phyloP scores from a whole-genome alignment of 169 alveolate species.

The Plasmodium yoelii region DNA sequence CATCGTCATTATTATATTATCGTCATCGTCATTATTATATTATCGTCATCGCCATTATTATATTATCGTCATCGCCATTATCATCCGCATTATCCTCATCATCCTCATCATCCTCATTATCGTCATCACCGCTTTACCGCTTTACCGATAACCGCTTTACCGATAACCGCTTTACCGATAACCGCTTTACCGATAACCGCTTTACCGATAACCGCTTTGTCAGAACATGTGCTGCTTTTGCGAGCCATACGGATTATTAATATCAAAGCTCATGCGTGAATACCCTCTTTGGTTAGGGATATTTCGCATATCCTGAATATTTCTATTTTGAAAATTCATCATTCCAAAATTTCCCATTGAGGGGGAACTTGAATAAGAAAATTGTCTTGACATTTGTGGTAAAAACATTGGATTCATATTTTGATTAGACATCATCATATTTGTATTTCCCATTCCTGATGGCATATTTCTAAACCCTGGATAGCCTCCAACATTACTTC shows the following conservation, averaged over 20 bases:
- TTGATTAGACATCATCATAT: not conserved
- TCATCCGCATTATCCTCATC: too few species aligned
- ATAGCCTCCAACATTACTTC: not conserved
- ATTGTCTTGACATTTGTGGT: constrained; percentile 62
- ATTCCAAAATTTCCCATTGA: constrained; percentile 12
- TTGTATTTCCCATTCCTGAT: not conserved
- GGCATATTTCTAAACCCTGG: constrained; percentile 18
- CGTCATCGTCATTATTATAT: too few species aligned
- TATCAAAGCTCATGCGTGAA: constrained; percentile 18
- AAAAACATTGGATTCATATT: constrained; percentile 35
- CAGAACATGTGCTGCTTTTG: constrained; percentile 34
- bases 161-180: too few species aligned
- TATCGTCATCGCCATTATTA: too few species aligned
- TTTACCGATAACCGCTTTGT: too few species aligned
- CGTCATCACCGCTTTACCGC: too few species aligned
- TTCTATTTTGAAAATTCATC: constrained; percentile 1
- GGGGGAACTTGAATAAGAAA: constrained; percentile 32
- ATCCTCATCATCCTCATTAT: too few species aligned
- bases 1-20: too few species aligned
- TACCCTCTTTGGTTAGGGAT: constrained; percentile 16
- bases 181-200: too few species aligned
- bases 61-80: too few species aligned
- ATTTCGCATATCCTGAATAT: constrained; percentile 28
- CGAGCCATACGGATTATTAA: constrained; percentile 42
- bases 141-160: too few species aligned